Base-by-base conservation (phyloP, 2,329 filamentous ascomycete species). In the Pestalotiopsis sp. region DNA sequence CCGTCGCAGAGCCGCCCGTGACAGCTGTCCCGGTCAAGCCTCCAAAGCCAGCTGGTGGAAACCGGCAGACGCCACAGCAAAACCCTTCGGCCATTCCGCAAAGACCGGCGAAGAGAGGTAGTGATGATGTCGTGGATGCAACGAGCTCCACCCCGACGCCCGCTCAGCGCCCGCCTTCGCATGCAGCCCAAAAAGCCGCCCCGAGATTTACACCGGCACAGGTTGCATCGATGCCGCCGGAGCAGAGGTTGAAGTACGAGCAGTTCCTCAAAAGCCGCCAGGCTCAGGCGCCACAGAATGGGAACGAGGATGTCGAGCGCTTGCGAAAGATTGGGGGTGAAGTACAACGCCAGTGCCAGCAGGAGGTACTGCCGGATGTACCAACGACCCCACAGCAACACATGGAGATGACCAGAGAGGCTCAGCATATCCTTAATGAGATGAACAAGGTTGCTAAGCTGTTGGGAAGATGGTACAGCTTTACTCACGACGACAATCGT, bases 101-200 rank as follows among this genome's bases (percentile, higher is more conserved):
- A 31, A 87, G 85, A 75, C 84, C 79, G 41, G 71, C 71, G 62
- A 88, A 89, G 78, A 84, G 87, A 1, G 79, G 85, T 3, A 85
- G 79, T 65, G 86, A 88, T 27, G 86, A 87, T 61, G 69, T 73
- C 31, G 71, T 74, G 9, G 77, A 79, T 65, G 72, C 72, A 25
- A 68, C 73, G 4, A 74, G 73, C 59, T 66, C 73, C 2, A 69
- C 75, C 12, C 69, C 56, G 23, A 70, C 70, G 4, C 70, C 75
- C 6, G 62, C 70, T 5, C 77, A 78, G 62, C 77, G 78, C 56
- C 73, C 77, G 4, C 66, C 68, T 6, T 75, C 77, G 20, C 79
- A 80, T 64, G 77, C 78, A 64, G 67, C 69, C 20, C 75, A 75
- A 58, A 70, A 9, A 39, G 57, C 23, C 66, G 9, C 68, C 77